Base-by-base conservation (phyloP, 495 filamentous ascomycete genomes). In the Echria macrotheca region DNA sequence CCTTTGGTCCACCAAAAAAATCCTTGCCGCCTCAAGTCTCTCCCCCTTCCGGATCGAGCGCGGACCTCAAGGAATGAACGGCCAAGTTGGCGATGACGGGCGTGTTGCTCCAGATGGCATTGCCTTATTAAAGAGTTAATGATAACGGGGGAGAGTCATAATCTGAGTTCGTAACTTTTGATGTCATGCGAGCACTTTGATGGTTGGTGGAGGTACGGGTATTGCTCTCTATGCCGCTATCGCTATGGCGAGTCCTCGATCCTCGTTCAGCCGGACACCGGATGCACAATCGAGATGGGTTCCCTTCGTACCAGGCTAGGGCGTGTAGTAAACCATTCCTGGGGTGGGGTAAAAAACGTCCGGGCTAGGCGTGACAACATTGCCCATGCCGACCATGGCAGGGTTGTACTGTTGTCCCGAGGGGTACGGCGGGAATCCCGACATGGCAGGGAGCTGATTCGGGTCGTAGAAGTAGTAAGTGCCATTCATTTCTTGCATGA, bases 381-480 rank as follows among this genome's bases (percentile, higher is more conserved):
- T 85, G 40, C 82, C 85, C 79, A 88, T 86, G 22, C 78, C 85
- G 38, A 84, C 77, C 43, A 83, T 76, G 12, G 78, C 82, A 56
- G 80, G 47, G 70, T 70, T 53, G 68, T 72, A 73, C 17, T 49
- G 53, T 38, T 83, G 82, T 21, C 73, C 54, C 24, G 72, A 55
- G 17, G 71, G 68, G 47, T 77, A 81, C 3, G 77, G 54, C 14
- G 66, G 71, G 47, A 76, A 77, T 1, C 62, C 64, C 23, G 75
- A 66, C 49, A 81, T 75, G 7, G 76, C 60, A 33, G 75, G 74
- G 48, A 89, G 70, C 63, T 93, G 85, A 8, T 82, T 75, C 24
- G 85, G 75, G 58, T 95, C 84, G 50, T 89, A 90, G 63, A 95
- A 99, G 65, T 95, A 97, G 3, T 95, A 89, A 73, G 91, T 96